Evolutionary conservation across 129 eudicot genomes (phyloP).

Genomic region (Flaveria sonorensis): DNA sequence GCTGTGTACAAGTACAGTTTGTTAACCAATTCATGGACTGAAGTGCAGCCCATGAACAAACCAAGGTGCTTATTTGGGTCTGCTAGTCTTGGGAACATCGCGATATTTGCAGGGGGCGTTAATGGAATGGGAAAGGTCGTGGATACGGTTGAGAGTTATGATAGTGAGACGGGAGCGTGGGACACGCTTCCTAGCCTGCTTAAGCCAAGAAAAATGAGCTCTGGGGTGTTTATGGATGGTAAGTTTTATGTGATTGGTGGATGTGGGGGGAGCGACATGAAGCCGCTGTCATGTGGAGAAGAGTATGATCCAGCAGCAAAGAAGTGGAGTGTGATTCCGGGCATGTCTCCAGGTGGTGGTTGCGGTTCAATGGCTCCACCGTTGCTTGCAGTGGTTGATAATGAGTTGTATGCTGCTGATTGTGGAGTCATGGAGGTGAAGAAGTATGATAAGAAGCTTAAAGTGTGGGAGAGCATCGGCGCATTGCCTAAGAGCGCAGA

Average conservation of each 20-base stretch:
- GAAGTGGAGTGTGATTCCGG: conserved; percentile 58
- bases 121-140: conserved; percentile 39
- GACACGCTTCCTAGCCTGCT: conserved; percentile 50
- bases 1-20: conserved; percentile 49
- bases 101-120: conserved; percentile 70
- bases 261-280: conserved; percentile 38
- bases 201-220: conserved; percentile 58
- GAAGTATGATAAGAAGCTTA: conserved; percentile 49
- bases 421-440: conserved; percentile 54
- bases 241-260: conserved; percentile 76
- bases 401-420: conserved; percentile 66
- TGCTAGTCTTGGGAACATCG: conserved; percentile 64
- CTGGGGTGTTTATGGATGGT: conserved; percentile 67
- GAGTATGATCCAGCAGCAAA: conserved; percentile 48
- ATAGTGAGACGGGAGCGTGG: conserved; percentile 55
- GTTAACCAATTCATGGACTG: conserved; percentile 58
- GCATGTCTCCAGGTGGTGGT: conserved; percentile 49
- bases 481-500: conserved; percentile 55
- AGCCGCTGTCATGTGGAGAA: conserved; percentile 60
- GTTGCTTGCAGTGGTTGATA: conserved; percentile 65
- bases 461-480: conserved; percentile 55
- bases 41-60: conserved; percentile 43
- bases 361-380: conserved; percentile 56
- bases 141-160: conserved; percentile 50
- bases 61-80: conserved; percentile 73